Evolutionary conservation across 106 monocot species (phyloP), one percentile per base, ranked within the genome.

Genomic region (Triglochin maritima): DNA sequence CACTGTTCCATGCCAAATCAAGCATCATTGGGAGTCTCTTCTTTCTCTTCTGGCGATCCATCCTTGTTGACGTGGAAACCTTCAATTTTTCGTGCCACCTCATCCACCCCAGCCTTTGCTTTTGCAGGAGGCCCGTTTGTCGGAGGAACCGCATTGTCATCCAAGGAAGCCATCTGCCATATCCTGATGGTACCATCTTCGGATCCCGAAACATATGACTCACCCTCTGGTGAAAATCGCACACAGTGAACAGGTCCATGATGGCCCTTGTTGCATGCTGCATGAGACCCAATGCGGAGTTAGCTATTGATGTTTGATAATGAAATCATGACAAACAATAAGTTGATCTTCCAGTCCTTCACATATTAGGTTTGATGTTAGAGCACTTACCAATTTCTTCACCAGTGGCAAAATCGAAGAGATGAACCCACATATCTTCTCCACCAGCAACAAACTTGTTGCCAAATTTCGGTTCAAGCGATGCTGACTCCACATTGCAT

Each of bases 251-350:
- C 84, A 11, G 96, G 96, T 9, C 96, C 96, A 71, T 98, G 91
- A 50, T 98, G 96, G 5, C 96, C 96, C 76, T 98, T 98, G 79
- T 98, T 98, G 77, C 96, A 98, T 57, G 83, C 96, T 98, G 86
- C 76, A 84, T 29, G 29, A 29, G 29, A 1, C 29, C 0, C 29
- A 29, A 1, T 29, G 29, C 29, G 29, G 29, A 29, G 29, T 29
- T 29, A 29, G 29, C 29, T 29, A 29, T 29, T 29, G 29, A 29
- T 29, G 29, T 29, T 29, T 47, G 17, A 14, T 5, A 51, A 50
- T 51, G 8, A 29, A 29, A 29, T 29, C 29, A 3, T 47, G 7
- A 48, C 47, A 5, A n/a, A 48, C n/a, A n/a, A n/a, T n/a, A n/a
- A n/a, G n/a, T 11, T 4, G 6, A 46, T 7, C 45, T 47, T 3